Evolutionary conservation across 176 grass and related monocot genomes (phyloP).

Genomic region (Rhynchospora pubera): DNA sequence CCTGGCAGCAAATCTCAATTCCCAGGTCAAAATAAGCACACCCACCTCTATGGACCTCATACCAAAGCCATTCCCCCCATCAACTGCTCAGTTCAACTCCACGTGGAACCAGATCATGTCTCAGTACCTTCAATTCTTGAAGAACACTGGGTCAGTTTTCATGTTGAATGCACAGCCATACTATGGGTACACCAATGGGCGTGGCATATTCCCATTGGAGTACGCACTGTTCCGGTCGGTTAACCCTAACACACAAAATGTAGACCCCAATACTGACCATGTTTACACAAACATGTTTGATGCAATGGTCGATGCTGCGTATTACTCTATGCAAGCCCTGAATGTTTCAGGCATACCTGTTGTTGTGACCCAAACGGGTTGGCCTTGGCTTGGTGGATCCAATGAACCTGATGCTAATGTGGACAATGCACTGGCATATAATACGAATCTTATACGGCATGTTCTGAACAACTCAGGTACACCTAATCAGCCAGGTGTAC

Average conservation of each 20-base stretch:
- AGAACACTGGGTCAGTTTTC: slow-evolving; percentile 63
- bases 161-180: slow-evolving; percentile 98
- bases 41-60: slow-evolving; percentile 81
- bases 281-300: slow-evolving; percentile 98
- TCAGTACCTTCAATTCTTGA: slow-evolving; percentile 81
- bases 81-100: slow-evolving; percentile 82
- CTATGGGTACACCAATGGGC: slow-evolving; percentile 70
- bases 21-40: slow-evolving; percentile 73
- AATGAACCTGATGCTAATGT: slow-evolving; percentile 82
- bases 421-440: slow-evolving; percentile 94
- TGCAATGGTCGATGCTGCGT: slow-evolving; percentile 80
- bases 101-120: slow-evolving; percentile 74
- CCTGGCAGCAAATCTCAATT: slow-evolving; percentile 84
- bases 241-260: slow-evolving; percentile 69
- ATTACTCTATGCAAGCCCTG: slow-evolving; percentile 82
- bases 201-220: slow-evolving; percentile 86
- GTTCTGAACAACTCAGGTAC: slow-evolving; percentile 87
- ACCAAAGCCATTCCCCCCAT: slow-evolving; percentile 72
- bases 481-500: slow-evolving; percentile 59
- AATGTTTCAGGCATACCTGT: slow-evolving; percentile 87
- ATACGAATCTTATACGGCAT: slow-evolving; percentile 80
- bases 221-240: slow-evolving; percentile 72
- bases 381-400: slow-evolving; percentile 69
- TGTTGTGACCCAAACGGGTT: slow-evolving; percentile 79
- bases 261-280: slow-evolving; percentile 78